Evolutionary conservation across 2,329 filamentous ascomycete genomes (phyloP).

Genomic region (Trichophyton simii): DNA sequence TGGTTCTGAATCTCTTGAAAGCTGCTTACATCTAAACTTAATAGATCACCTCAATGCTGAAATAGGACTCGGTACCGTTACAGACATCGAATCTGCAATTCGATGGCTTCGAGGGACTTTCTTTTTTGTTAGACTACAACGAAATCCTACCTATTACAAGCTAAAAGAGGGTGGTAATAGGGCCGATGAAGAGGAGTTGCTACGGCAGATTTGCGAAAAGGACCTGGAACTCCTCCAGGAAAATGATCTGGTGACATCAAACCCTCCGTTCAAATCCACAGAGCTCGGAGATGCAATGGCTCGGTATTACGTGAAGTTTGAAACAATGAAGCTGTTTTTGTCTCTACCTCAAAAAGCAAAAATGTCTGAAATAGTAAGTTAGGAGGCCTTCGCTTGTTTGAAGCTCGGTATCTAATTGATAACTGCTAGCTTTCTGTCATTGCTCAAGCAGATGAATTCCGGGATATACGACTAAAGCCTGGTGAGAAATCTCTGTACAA

Average conservation of each 20-base stretch:
- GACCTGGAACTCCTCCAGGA: constrained; percentile 55
- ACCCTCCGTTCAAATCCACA: constrained; percentile 47
- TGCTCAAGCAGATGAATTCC: constrained; percentile 59
- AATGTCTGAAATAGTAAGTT: constrained; percentile 55
- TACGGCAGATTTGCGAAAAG: constrained; percentile 58
- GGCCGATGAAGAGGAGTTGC: constrained; percentile 46
- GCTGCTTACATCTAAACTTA: constrained; percentile 63
- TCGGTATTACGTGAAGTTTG: constrained; percentile 64
- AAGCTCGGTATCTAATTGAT: background rate
- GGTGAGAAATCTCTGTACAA: constrained; percentile 59
- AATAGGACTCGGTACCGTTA: constrained; percentile 62
- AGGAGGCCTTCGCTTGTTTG: background rate
- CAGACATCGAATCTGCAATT: constrained; percentile 51
- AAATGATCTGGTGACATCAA: constrained; percentile 42
- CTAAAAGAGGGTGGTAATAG: constrained; percentile 43
- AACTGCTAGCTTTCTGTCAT: constrained; percentile 49
- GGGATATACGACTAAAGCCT: constrained; percentile 56
- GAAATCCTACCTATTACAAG: constrained; percentile 60
- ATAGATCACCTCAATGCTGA: constrained; percentile 79
- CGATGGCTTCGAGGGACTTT: constrained; percentile 69
- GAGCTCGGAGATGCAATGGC: constrained; percentile 72
- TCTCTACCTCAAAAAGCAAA: constrained; percentile 48
- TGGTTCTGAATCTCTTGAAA: constrained; percentile 62
- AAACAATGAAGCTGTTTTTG: constrained; percentile 63
- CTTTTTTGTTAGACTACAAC: constrained; percentile 58